phyloP scores from a whole-genome alignment of 768 basidiomycete genomes.

The Agrocybe pediades region DNA sequence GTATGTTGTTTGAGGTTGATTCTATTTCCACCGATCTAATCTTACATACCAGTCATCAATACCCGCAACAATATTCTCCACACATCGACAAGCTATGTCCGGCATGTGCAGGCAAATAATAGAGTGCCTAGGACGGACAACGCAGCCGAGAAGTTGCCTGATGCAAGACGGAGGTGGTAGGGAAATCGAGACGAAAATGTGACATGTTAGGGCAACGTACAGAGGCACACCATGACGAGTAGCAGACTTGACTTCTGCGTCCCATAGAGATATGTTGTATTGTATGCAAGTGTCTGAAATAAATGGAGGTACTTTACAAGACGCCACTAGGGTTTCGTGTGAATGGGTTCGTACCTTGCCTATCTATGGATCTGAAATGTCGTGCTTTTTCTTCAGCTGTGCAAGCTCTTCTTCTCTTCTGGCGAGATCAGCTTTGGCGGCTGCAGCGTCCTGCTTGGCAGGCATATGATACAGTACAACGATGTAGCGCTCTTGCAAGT shows the following conservation, averaged over 20 bases:
- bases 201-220: slow-evolving; percentile 13
- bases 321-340: background rate
- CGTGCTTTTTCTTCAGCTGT: slow-evolving; percentile 82
- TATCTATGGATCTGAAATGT: slow-evolving; percentile 74
- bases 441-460: slow-evolving; percentile 92
- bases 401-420: slow-evolving; percentile 89
- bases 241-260: background rate
- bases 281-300: background rate
- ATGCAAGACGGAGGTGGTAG: slow-evolving; percentile 11
- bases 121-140: slow-evolving; percentile 7
- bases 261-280: slow-evolving; percentile 2
- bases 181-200: slow-evolving; percentile 14
- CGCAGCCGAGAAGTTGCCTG: slow-evolving; percentile 1
- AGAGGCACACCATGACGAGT: slow-evolving; percentile 4
- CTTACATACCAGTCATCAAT: slow-evolving; percentile 51
- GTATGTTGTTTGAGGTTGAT: slow-evolving; percentile 40
- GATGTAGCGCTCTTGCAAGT: slow-evolving; percentile 96
- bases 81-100: slow-evolving; percentile 64
- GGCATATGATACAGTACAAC: slow-evolving; percentile 98
- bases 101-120: slow-evolving; percentile 34
- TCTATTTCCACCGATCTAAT: slow-evolving; percentile 11
- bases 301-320: background rate
- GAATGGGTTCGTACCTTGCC: background rate
- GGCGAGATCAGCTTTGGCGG: slow-evolving; percentile 90
- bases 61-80: slow-evolving; percentile 69